Evolutionary conservation across 495 filamentous ascomycete genomes (phyloP), one percentile per base, ranked within the genome.

Genomic region (Trichoderma virens): DNA sequence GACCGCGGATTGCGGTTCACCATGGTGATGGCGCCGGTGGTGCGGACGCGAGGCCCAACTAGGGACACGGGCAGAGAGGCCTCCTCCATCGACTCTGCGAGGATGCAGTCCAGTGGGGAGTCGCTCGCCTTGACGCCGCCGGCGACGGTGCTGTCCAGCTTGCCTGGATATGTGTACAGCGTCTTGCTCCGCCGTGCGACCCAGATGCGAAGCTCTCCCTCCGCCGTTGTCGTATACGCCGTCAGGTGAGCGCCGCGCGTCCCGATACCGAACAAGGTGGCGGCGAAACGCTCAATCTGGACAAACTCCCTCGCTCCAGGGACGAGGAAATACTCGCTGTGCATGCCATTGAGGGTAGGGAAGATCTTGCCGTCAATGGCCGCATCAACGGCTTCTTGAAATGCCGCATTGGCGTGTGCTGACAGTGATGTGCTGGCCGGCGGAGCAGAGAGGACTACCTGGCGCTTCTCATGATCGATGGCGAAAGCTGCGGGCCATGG

Each of bases 101-200:
- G 66, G n/a, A 86, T 71, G 62, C 78, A 81, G 1, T 80, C 76
- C 18, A 79, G 69, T 1, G 84, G 80, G 1, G 66, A 67, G 31
- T 76, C 70, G 0, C 74, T 76, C 1, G 76, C 68, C 14, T 70
- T 69, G 4, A 87, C 70, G 13, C 83, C 82, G 8, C 84, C 84
- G 5, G 80, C 85, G 0, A 86, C 85, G 0, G 83, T 79, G 2
- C 68, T 75, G 69, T 87, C 84, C 5, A 88, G 77, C 75, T 77
- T 77, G 5, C 75, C 73, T 1, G 83, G 81, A 61, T 78, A 85
- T 0, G 79, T 83, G 54, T 76, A 76, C 54, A 82, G 74, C 23
- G 74, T 70, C 13, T 67, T 62, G 18, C 78, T 71, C 5, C 85
- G 74, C 6, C 78, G 69, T 2, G 78, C 72, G 25, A 86, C 75